Base-by-base conservation (phyloP, 257 asterid genomes). In the Perilla frutescens region DNA sequence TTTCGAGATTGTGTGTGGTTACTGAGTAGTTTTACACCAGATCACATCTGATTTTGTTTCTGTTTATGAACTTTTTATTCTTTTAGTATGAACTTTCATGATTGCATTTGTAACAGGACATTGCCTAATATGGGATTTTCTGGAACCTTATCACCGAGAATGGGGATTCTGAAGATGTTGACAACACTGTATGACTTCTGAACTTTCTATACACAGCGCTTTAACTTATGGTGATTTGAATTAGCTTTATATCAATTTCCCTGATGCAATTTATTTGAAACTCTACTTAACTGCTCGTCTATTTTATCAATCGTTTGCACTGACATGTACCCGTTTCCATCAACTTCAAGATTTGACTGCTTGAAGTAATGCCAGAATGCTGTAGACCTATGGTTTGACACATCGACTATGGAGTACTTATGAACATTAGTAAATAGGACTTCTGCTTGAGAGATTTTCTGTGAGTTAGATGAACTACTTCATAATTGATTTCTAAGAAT, bases 61-160 rank as follows among this genome's bases (percentile, higher is more conserved):
- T 56, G 44, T 10, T 37, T 50, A 47, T 56, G 48, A 47, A 63
- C 61, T 70, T 77, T 66, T 32, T 36, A 2, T 44, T 4, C 39
- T 32, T 4, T 20, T 62, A 47, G 43, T 67, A 7, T 15, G 74
- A 58, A 51, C 47, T 53, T 45, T 53, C 71, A 14, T 66, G n/a
- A 75, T 48, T 65, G 34, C 45, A 0, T 83, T 70, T 31, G 44
- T 49, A 77, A 84, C 92, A 91, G 98, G 88, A 79, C 83, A 8
- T 83, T 93, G 81, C 84, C 97, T 48, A 84, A 89, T 76, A 85
- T 93, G 93, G 96, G 96, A 45, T 87, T 93, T 79, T 62, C 96
- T 13, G 97, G 97, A 67, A 83, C 88, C 48, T 79, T 93, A 71
- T 82, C 96, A 7, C 93, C 98, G 40, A 77, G 78, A 80, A 78